Evolutionary conservation across 1,284 basidiomycete genomes (phyloP).

Genomic region (Leccinum fallax): DNA sequence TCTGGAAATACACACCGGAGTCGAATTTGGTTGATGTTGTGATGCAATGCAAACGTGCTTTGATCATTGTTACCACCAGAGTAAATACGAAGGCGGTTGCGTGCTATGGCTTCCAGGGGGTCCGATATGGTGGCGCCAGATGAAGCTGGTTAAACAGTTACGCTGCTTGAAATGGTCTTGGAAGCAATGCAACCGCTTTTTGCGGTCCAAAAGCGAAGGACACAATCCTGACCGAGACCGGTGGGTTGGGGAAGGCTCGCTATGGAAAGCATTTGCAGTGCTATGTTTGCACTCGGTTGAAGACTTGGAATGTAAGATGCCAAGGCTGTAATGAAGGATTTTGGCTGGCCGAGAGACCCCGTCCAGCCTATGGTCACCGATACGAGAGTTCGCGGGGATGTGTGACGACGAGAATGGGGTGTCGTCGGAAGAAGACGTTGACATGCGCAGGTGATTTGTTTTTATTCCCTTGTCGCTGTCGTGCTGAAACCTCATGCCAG

Average conservation of each 20-base stretch:
- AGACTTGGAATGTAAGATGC: constrained; percentile 65
- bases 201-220: constrained; percentile 80
- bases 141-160: constrained; percentile 19
- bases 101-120: constrained; percentile 57
- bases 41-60: constrained; percentile 55
- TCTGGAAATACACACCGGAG: constrained; percentile 71
- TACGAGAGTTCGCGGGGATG: constrained; percentile 4
- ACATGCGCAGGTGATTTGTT: constrained; percentile 19
- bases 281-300: constrained; percentile 45
- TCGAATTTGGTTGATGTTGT: constrained; percentile 58
- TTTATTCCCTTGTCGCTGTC: constrained; percentile 10
- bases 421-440: constrained; percentile 7
- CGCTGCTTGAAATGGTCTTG: constrained; percentile 46
- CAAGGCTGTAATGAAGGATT: constrained; percentile 63
- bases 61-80: constrained; percentile 43
- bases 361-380: constrained; percentile 47
- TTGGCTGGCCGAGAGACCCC: constrained; percentile 62
- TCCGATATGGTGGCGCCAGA: constrained; percentile 41
- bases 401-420: constrained; percentile 10
- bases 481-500: constrained; percentile 30
- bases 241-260: constrained; percentile 71
- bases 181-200: constrained; percentile 69
- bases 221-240: constrained; percentile 75
- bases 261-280: constrained; percentile 64
- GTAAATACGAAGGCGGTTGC: constrained; percentile 62